A percentile compares a stretch with the other conserved stretches of the same genome.
Evolutionary conservation across 192 early-diverging fungal genomes (phyloP).

Genomic region (Linnemannia elongata): DNA sequence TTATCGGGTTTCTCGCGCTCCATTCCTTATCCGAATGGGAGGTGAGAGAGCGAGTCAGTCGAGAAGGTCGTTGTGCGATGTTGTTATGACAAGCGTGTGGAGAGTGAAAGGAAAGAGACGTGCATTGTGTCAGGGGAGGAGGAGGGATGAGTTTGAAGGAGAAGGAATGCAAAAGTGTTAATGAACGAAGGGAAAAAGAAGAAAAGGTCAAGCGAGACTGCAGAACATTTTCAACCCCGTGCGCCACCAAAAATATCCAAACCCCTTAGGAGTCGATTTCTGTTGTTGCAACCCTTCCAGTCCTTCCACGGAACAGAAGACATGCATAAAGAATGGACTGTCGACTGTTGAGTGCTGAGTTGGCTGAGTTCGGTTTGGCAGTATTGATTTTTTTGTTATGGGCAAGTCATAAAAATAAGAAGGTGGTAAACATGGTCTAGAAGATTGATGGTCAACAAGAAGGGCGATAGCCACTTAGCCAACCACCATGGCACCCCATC

Average conservation of each 20-base stretch:
- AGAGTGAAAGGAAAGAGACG: not conserved
- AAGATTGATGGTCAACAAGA: too few species aligned
- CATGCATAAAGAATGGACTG: not conserved
- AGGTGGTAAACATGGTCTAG: too few species aligned
- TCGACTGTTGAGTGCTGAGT: not conserved
- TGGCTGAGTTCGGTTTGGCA: not conserved
- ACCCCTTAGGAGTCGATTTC: not conserved
- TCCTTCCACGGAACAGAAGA: not conserved
- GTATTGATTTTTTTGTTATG: too few species aligned
- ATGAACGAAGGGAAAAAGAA: not conserved
- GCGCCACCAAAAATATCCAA: not conserved
- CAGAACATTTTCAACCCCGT: not conserved
- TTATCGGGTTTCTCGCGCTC: constrained; percentile 45
- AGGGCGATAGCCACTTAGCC: too few species aligned
- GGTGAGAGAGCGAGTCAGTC: not conserved
- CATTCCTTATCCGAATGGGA: constrained; percentile 7
- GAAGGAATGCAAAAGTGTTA: not conserved
- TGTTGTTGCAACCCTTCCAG: not conserved
- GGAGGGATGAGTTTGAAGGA: not conserved
- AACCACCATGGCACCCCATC: too few species aligned
- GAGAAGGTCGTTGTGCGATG: not conserved
- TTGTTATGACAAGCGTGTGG: not conserved
- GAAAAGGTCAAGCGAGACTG: not conserved
- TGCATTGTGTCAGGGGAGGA: not conserved
- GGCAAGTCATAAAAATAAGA: too few species aligned